phyloP scores from a whole-genome alignment of 495 filamentous ascomycete species.

The Penicillium bovifimosum region DNA sequence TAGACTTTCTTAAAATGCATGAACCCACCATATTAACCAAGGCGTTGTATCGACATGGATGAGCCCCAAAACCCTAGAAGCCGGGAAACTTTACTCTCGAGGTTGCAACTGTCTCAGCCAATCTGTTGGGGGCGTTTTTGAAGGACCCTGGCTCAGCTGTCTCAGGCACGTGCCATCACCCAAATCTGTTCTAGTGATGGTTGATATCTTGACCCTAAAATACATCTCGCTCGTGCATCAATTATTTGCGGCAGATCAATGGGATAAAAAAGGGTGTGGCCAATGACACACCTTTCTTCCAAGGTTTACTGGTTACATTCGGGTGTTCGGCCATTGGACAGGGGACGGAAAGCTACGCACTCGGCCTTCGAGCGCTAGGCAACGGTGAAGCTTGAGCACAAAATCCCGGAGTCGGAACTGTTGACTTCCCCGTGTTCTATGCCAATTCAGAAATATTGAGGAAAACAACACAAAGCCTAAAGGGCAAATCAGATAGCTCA shows the following conservation, averaged over 20 bases:
- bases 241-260: slow-evolving; percentile 4
- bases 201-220: slow-evolving; percentile 13
- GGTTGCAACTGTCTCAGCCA: slow-evolving; percentile 15
- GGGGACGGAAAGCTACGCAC: slow-evolving; percentile 6
- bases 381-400: slow-evolving; percentile 1
- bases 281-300: slow-evolving; percentile 12
- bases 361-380: slow-evolving; percentile 2
- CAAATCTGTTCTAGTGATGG: neutral
- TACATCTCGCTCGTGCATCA: neutral
- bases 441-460: neutral
- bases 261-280: neutral
- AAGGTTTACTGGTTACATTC: slow-evolving; percentile 20
- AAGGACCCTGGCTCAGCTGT: slow-evolving; percentile 3
- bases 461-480: neutral
- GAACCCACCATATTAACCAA: slow-evolving; percentile 17
- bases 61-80: slow-evolving; percentile 3
- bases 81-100: slow-evolving; percentile 2
- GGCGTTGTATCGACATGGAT: slow-evolving; percentile 10
- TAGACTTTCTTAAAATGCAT: slow-evolving; percentile 17
- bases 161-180: slow-evolving; percentile 17
- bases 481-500: neutral
- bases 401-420: slow-evolving; percentile 11
- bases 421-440: neutral
- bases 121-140: neutral
- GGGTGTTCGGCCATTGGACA: slow-evolving; percentile 15